Percentiles rank a stretch among this genome's conserved stretches.
phyloP scores from a whole-genome alignment of 2,329 filamentous ascomycete genomes.

The Aschersonia sp. region DNA sequence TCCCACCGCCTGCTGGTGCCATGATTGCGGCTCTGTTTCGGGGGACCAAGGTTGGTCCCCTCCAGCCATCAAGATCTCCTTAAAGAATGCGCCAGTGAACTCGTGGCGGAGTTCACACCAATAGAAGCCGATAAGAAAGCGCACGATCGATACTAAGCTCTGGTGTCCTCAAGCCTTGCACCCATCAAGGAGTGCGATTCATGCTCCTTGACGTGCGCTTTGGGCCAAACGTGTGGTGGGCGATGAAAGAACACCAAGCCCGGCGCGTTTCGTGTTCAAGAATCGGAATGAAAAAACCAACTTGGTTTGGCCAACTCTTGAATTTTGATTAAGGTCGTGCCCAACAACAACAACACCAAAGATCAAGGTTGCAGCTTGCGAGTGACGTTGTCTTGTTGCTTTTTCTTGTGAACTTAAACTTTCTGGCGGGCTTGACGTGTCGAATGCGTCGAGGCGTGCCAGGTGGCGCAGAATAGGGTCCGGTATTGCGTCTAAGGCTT shows the following conservation, averaged over 20 bases:
- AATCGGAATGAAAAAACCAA: no score
- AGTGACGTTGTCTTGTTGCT: no score
- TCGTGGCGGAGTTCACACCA: not conserved
- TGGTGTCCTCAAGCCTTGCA: not conserved
- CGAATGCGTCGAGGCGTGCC: not conserved
- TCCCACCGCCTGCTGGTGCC: conserved; percentile 60
- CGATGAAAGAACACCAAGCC: not conserved
- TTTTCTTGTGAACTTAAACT: no score
- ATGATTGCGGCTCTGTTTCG: conserved; percentile 16
- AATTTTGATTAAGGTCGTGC: no score
- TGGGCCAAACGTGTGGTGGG: not conserved
- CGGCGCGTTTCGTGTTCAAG: no score
- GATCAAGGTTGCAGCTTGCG: no score
- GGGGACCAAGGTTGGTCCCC: conserved; percentile 23
- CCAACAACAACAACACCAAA: no score
- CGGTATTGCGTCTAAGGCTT: not conserved
- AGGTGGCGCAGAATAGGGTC: not conserved
- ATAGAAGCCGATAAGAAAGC: not conserved
- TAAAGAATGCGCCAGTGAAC: no score
- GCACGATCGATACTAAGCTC: not conserved
- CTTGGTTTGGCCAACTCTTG: no score
- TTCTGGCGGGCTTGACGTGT: no score
- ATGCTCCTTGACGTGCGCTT: conserved; percentile 5
- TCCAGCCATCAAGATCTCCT: conserved; percentile 4
- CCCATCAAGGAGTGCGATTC: conserved; percentile 5